phyloP scores from a whole-genome alignment of 108 stramenopile genomes.

The Fistulifera solaris region DNA sequence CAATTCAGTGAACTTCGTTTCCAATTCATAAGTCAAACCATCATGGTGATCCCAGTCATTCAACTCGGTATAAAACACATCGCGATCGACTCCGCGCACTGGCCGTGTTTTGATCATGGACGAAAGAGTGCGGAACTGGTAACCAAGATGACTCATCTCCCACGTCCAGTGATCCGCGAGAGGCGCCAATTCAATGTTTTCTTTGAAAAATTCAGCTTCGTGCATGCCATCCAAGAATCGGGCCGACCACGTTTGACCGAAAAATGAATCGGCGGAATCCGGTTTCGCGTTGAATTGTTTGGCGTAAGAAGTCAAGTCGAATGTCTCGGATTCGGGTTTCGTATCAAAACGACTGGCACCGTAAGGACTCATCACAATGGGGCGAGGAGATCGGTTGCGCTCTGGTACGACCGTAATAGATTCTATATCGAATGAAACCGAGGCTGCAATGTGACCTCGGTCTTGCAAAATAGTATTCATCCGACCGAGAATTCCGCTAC shows the following conservation, averaged over 20 bases:
- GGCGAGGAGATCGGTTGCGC: not conserved
- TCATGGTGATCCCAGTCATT: constrained; percentile 58
- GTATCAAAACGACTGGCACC: not conserved
- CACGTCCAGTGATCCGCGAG: constrained; percentile 17
- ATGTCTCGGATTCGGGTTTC: constrained; percentile 1
- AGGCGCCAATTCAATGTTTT: not conserved
- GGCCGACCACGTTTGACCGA: constrained; percentile 37
- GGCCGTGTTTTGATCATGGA: constrained; percentile 22
- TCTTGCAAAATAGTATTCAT: constrained; percentile 14
- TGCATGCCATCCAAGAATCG: constrained; percentile 11
- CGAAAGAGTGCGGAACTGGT: constrained; percentile 29
- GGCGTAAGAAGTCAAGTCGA: not conserved
- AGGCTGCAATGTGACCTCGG: constrained; percentile 7
- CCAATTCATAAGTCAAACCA: constrained; percentile 14
- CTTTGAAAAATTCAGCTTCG: constrained; percentile 1
- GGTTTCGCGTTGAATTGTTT: too few species aligned
- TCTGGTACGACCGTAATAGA: constrained; percentile 1
- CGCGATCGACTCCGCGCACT: constrained; percentile 39
- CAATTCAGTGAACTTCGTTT: constrained; percentile 8
- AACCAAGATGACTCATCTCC: not conserved
- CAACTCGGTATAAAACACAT: constrained; percentile 46
- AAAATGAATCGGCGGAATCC: constrained; percentile 1
- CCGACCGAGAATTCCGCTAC: constrained; percentile 27
- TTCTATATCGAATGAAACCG: not conserved
- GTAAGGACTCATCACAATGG: not conserved